Conservation (phyloP, 164 flowering plant species). For the Hamamelis virginiana region DNA sequence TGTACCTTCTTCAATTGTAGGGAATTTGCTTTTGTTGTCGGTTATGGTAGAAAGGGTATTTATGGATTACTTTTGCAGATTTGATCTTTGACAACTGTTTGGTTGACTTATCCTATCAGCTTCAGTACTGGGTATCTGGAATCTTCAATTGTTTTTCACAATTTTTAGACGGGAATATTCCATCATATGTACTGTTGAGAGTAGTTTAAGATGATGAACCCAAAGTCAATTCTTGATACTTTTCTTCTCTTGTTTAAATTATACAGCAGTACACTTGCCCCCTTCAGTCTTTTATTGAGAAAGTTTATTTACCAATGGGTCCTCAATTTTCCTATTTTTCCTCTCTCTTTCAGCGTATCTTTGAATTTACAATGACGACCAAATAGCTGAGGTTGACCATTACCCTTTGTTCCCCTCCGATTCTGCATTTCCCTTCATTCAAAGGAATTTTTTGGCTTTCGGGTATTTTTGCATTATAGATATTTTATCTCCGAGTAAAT, state of each 20-base stretch:
- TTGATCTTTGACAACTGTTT: conserved; percentile 6
- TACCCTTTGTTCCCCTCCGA: no score
- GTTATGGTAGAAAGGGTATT: background rate
- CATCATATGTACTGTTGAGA: conserved; percentile 17
- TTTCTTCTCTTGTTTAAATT: background rate
- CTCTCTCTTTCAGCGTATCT: no score
- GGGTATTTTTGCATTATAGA: no score
- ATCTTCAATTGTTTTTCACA: background rate
- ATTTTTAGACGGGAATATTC: conserved; percentile 30
- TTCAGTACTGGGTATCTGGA: conserved; percentile 16
- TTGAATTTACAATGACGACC: no score
- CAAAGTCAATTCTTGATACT: conserved; percentile 18
- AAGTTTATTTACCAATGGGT: background rate
- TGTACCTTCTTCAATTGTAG: background rate
- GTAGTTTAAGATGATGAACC: background rate
- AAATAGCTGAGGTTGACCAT: no score
- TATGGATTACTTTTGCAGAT: background rate
- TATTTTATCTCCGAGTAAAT: no score
- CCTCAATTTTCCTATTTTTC: background rate
- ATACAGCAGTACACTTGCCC: no score
- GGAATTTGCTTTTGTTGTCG: conserved; percentile 11
- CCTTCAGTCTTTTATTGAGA: background rate
- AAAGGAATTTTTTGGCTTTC: no score
- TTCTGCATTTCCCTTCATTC: no score
- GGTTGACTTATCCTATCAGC: conserved; percentile 10